Percentiles rank a stretch among this genome's conserved stretches.
phyloP scores from a whole-genome alignment of 352 stramenopile species.

The Globisporangium cylindrosporum region DNA sequence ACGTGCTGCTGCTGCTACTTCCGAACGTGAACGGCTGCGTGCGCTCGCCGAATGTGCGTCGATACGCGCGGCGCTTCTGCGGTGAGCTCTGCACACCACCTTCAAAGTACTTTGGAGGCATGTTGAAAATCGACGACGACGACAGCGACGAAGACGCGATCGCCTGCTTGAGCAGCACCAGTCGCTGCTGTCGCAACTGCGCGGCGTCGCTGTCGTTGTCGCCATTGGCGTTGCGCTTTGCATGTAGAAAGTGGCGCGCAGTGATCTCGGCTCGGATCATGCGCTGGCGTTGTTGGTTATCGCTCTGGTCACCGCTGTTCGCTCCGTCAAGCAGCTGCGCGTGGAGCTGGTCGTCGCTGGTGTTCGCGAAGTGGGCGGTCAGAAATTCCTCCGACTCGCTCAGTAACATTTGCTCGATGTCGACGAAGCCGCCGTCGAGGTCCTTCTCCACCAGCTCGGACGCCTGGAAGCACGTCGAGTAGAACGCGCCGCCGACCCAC shows the following conservation, averaged over 20 bases:
- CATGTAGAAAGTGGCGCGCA: constrained; percentile 15
- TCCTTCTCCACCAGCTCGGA: constrained; percentile 21
- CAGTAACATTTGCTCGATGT: constrained; percentile 73
- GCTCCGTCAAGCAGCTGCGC: neutral
- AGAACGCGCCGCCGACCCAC: constrained; percentile 31
- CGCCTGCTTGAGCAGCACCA: constrained; percentile 19
- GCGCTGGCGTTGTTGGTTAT: constrained; percentile 21
- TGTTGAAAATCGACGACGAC: constrained; percentile 20
- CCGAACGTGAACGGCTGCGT: constrained; percentile 50
- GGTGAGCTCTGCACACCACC: constrained; percentile 28
- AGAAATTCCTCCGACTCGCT: constrained; percentile 37
- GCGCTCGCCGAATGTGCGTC: constrained; percentile 60
- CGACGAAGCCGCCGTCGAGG: constrained; percentile 31
- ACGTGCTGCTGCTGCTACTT: constrained; percentile 1
- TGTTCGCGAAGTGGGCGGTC: constrained; percentile 18
- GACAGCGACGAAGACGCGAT: constrained; percentile 7
- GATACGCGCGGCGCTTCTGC: constrained; percentile 44
- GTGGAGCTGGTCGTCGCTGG: constrained; percentile 7
- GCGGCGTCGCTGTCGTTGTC: neutral
- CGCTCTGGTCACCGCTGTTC: constrained; percentile 3
- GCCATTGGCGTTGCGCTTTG: neutral
- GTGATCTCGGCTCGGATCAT: constrained; percentile 19
- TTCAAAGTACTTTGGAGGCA: constrained; percentile 48
- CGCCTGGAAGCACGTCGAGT: constrained; percentile 29
- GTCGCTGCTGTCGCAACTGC: constrained; percentile 7